These are phyloP conservation scores for Claviceps sp. DNA, from an alignment of 2,329 filamentous ascomycete genomes.

Conservation along the genomic window DNA sequence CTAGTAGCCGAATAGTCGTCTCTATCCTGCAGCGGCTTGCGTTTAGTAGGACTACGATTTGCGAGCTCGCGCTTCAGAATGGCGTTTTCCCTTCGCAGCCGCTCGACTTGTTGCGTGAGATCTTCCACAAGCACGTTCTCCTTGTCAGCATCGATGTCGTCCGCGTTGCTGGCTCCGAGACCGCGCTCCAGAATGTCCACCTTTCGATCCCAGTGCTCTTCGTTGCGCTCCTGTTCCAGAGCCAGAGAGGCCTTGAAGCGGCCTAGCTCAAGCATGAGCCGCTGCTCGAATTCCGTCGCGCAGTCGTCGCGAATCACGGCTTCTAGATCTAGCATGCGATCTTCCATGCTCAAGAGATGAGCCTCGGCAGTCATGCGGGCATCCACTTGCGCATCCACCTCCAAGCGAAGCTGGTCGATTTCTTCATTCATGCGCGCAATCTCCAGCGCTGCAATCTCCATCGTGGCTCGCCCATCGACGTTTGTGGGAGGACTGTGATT, in stretches of 20 bases:
- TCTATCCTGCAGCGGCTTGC: slow-evolving; percentile 40
- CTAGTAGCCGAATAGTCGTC: slow-evolving; percentile 23
- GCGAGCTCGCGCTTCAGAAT: slow-evolving; percentile 53
- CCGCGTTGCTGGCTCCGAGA: slow-evolving; percentile 26
- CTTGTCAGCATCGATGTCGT: slow-evolving; percentile 43
- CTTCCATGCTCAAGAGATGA: slow-evolving; percentile 56
- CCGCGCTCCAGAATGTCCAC: slow-evolving; percentile 49
- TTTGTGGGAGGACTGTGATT: slow-evolving; percentile 26
- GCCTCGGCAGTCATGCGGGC: slow-evolving; percentile 59
- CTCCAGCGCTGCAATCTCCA: slow-evolving; percentile 70
- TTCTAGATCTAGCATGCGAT: slow-evolving; percentile 55
- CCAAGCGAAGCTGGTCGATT: slow-evolving; percentile 58
- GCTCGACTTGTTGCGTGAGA: slow-evolving; percentile 58
- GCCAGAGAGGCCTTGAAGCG: slow-evolving; percentile 73
- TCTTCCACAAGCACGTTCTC: slow-evolving; percentile 50
- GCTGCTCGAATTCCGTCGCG: slow-evolving; percentile 70
- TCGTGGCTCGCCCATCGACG: slow-evolving; percentile 50
- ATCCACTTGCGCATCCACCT: slow-evolving; percentile 58
- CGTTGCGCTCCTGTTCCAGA: slow-evolving; percentile 64
- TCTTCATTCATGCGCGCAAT: slow-evolving; percentile 62
- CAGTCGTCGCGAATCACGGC: slow-evolving; percentile 81
- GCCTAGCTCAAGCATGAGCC: slow-evolving; percentile 58
- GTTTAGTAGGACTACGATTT: slow-evolving; percentile 49
- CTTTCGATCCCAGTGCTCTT: slow-evolving; percentile 81
- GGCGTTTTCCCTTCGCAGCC: slow-evolving; percentile 50